Percentiles rank a stretch among this genome's conserved stretches.
Conservation (phyloP, 108 stramenopile species). For the Schizochytrium sp. region DNA sequence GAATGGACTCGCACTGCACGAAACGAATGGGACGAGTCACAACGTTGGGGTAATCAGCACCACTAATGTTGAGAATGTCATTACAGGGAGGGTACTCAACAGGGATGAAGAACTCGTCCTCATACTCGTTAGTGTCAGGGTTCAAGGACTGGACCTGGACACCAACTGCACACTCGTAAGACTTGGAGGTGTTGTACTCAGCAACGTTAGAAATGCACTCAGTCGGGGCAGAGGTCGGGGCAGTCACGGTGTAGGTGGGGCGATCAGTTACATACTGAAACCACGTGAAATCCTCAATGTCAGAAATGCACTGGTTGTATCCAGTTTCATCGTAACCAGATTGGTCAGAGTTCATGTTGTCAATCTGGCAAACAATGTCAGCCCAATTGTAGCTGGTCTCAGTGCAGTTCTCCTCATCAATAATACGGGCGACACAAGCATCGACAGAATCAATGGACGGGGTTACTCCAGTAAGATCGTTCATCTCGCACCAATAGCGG, state of each 20-base stretch:
- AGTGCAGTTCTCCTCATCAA: not conserved
- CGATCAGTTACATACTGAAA: slow-evolving; percentile 8
- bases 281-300: slow-evolving; percentile 24
- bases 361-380: slow-evolving; percentile 35
- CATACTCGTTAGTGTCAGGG: not conserved
- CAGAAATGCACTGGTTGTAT: not conserved
- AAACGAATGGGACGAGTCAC: not conserved
- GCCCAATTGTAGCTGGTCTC: slow-evolving; percentile 15
- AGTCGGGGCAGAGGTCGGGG: not conserved
- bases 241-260: not conserved
- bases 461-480: slow-evolving; percentile 15
- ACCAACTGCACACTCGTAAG: not conserved
- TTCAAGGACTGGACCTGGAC: slow-evolving; percentile 15
- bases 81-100: not conserved
- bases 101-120: slow-evolving; percentile 49
- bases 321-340: slow-evolving; percentile 15
- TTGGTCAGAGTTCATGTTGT: slow-evolving; percentile 20
- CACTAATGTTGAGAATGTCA: slow-evolving; percentile 24
- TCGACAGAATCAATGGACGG: not conserved
- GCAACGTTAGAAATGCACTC: not conserved
- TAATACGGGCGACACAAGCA: not conserved
- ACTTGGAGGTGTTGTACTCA: not conserved
- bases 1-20: slow-evolving; percentile 24
- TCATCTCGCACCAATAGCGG: not conserved
- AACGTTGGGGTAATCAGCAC: slow-evolving; percentile 31